phyloP scores from a whole-genome alignment of 192 early-diverging fungal genomes.

The Entophlyctis luteolus region DNA sequence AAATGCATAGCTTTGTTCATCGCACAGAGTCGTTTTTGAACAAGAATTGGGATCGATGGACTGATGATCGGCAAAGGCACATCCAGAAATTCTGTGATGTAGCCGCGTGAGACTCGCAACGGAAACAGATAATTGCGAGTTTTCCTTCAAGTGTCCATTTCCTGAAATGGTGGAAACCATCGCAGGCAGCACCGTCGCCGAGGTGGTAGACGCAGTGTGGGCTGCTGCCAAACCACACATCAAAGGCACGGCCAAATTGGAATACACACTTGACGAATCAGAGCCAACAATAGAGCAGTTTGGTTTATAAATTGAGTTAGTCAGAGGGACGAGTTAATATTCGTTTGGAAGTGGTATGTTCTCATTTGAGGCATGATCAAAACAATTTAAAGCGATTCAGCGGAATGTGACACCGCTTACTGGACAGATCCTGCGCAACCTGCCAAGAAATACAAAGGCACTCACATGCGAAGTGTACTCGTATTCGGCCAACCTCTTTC shows the following conservation, averaged over 20 bases:
- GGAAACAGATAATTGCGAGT: too few species aligned
- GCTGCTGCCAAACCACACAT: background rate
- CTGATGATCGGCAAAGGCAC: too few species aligned
- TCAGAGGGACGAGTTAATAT: background rate
- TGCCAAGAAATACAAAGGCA: background rate
- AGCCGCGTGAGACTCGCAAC: too few species aligned
- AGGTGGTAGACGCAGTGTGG: background rate
- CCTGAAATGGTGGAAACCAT: too few species aligned
- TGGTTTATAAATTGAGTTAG: background rate
- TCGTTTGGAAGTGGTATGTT: background rate
- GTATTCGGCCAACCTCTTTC: background rate
- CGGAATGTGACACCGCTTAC: background rate
- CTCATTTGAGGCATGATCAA: background rate
- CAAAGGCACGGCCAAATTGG: background rate
- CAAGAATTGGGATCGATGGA: too few species aligned
- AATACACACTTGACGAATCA: background rate
- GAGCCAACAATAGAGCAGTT: background rate
- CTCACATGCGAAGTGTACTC: background rate
- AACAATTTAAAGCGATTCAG: background rate
- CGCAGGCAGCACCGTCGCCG: background rate
- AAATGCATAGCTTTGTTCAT: too few species aligned
- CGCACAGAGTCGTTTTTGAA: too few species aligned
- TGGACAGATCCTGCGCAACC: background rate
- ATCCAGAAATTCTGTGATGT: too few species aligned
- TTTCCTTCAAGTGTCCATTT: too few species aligned